A percentile compares a stretch with the other conserved stretches of the same genome.
Evolutionary conservation across 768 basidiomycete genomes (phyloP).

Genomic region (Psilocybe subaeruginosa): DNA sequence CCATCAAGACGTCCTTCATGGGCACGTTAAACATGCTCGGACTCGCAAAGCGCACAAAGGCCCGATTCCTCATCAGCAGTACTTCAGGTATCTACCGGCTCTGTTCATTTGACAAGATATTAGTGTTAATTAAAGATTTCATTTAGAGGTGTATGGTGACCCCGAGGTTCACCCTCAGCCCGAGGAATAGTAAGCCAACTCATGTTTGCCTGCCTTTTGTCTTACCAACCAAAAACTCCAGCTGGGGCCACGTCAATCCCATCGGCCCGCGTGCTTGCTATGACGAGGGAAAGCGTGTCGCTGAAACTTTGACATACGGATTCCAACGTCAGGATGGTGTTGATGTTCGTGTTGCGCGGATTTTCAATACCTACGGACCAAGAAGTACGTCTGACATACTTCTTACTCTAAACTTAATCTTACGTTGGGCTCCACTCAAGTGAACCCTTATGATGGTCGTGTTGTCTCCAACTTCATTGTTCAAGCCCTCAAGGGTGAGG

Average conservation of each 20-base stretch:
- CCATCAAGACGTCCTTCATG: conserved; percentile 97
- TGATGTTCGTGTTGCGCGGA: conserved; percentile 95
- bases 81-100: conserved; percentile 73
- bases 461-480: conserved; percentile 99
- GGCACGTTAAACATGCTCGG: conserved; percentile 99
- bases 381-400: conserved; percentile 55
- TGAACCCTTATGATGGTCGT: conserved; percentile 97
- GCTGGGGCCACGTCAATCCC: conserved; percentile 99
- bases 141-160: conserved; percentile 93
- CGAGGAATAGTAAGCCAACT: conserved; percentile 83
- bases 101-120: conserved; percentile 7
- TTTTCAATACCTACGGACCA: conserved; percentile 96
- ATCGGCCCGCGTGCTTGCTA: conserved; percentile 99
- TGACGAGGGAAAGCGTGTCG: conserved; percentile 99
- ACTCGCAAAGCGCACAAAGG: conserved; percentile 95
- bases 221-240: conserved; percentile 32
- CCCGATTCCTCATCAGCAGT: conserved; percentile 93
- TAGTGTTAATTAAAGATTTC: conserved; percentile 8
- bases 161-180: conserved; percentile 97
- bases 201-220: conserved; percentile 2
- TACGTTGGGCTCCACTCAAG: conserved; percentile 36
- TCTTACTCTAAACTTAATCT: conserved; percentile 22
- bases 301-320: conserved; percentile 96
- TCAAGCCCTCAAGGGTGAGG: conserved; percentile 93
- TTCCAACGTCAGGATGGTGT: conserved; percentile 95